phyloP scores from a whole-genome alignment of 176 grass and related monocot species.

The Oryza punctata region DNA sequence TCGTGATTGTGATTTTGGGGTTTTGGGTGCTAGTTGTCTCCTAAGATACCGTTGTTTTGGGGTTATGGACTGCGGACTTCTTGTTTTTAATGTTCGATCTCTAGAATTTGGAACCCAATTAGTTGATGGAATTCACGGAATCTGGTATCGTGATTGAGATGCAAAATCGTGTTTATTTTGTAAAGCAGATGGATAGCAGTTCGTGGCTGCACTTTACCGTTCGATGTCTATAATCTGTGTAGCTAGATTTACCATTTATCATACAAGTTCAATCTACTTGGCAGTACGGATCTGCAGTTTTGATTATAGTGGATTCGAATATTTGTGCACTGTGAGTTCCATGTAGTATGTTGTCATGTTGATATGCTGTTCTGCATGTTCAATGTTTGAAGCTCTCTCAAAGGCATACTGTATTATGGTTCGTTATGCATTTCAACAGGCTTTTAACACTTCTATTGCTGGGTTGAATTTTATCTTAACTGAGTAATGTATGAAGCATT shows the following conservation, averaged over 20 bases:
- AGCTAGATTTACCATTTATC: not conserved
- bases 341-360: not conserved
- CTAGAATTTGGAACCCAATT: not conserved
- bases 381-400: not conserved
- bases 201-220: not conserved
- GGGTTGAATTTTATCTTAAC: not conserved
- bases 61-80: not conserved
- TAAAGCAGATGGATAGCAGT: not conserved
- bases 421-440: not conserved
- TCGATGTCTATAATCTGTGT: constrained; percentile 3
- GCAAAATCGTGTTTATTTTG: not conserved
- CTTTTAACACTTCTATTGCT: not conserved
- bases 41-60: not conserved
- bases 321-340: not conserved
- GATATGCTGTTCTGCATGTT: not conserved
- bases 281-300: not conserved
- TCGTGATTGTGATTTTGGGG: not conserved
- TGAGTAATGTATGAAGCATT: too few species aligned
- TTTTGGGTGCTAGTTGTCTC: not conserved
- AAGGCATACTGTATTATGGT: not conserved
- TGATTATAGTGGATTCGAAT: not conserved
- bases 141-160: not conserved
- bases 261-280: not conserved
- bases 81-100: not conserved
- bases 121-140: not conserved